Evolutionary conservation across 805 yeast genomes (phyloP).

Genomic region (Monosporozyma yasuniensis): DNA sequence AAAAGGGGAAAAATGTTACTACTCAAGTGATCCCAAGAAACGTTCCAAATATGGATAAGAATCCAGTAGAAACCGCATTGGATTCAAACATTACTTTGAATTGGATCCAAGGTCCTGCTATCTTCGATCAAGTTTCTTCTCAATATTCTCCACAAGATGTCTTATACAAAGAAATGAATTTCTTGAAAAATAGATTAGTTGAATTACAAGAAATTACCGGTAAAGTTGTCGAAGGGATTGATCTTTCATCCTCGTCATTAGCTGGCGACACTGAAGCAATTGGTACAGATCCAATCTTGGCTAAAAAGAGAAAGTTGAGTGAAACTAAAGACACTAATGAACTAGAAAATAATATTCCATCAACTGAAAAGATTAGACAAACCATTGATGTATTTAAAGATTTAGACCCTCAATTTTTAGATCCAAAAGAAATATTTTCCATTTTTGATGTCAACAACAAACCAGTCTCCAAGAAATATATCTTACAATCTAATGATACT

Average conservation of each 20-base stretch:
- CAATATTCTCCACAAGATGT: slow-evolving; percentile 22
- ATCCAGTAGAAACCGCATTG: slow-evolving; percentile 17
- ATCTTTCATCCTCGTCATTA: slow-evolving; percentile 5
- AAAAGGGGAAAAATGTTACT: slow-evolving; percentile 6
- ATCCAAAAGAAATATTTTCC: slow-evolving; percentile 16
- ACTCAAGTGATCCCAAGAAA: slow-evolving; percentile 23
- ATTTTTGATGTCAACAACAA: slow-evolving; percentile 8
- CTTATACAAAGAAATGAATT: slow-evolving; percentile 20
- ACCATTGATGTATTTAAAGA: slow-evolving; percentile 20
- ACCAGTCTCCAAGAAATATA: slow-evolving; percentile 7
- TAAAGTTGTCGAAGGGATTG: slow-evolving; percentile 12
- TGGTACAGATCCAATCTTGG: background rate
- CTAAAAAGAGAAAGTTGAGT: background rate
- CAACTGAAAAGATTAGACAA: background rate
- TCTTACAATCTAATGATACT: slow-evolving; percentile 8
- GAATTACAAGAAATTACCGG: slow-evolving; percentile 28
- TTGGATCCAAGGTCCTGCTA: slow-evolving; percentile 28
- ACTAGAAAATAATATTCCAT: background rate
- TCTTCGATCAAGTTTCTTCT: slow-evolving; percentile 19
- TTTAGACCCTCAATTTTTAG: slow-evolving; percentile 24
- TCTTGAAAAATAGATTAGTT: slow-evolving; percentile 20
- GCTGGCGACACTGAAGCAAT: slow-evolving; percentile 4
- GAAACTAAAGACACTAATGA: background rate
- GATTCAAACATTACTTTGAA: slow-evolving; percentile 12
- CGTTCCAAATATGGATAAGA: slow-evolving; percentile 16